Conservation (phyloP, 2,329 filamentous ascomycete genomes). For the Paraphoma sp. region DNA sequence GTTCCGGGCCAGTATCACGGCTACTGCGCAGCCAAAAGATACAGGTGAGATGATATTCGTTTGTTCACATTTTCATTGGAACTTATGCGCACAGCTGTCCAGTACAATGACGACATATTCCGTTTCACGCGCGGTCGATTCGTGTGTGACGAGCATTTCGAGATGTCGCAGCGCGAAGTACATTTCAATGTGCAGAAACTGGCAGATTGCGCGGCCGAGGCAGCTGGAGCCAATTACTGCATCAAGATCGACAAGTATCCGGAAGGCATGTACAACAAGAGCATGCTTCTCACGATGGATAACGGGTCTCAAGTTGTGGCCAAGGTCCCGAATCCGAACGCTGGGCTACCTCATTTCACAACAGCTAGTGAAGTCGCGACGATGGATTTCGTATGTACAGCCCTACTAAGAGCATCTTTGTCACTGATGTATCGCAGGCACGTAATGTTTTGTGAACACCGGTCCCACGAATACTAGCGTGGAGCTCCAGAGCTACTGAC, state of each 20-base stretch:
- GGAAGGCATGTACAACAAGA: slow-evolving; percentile 43
- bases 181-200: slow-evolving; percentile 4
- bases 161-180: too few species aligned
- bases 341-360: slow-evolving; percentile 33
- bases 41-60: too few species aligned
- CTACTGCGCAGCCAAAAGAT: too few species aligned
- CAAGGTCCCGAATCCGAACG: slow-evolving; percentile 43
- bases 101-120: too few species aligned
- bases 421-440: slow-evolving; percentile 14
- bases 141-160: too few species aligned
- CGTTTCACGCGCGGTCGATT: too few species aligned
- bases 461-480: slow-evolving; percentile 33
- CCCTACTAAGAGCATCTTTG: too few species aligned
- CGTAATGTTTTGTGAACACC: slow-evolving; percentile 30
- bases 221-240: slow-evolving; percentile 25
- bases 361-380: slow-evolving; percentile 44
- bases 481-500: slow-evolving; percentile 21
- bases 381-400: too few species aligned
- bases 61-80: too few species aligned
- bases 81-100: too few species aligned
- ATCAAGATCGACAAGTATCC: slow-evolving; percentile 26
- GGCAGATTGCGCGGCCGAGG: slow-evolving; percentile 16
- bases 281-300: slow-evolving; percentile 41
- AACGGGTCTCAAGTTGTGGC: slow-evolving; percentile 39
- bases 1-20: too few species aligned